These are phyloP conservation scores for Notholithocarpus densiflorus DNA, from an alignment of 306 rosid genomes.

Conservation along the genomic window DNA sequence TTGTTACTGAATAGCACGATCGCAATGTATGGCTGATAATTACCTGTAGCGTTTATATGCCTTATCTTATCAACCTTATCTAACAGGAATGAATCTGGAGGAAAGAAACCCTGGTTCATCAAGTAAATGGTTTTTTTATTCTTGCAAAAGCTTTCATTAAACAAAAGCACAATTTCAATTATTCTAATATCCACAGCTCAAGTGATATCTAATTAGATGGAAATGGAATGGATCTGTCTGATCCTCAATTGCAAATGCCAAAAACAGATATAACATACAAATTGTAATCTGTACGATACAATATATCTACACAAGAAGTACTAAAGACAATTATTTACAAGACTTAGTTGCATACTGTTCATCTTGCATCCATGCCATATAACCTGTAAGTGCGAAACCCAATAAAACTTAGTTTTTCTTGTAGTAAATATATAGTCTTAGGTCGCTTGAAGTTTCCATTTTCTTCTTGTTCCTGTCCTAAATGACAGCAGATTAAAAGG, in stretches of 20 bases:
- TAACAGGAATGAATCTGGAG: slow-evolving; percentile 78
- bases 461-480: neutral
- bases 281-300: too few relatives aligned
- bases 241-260: too few relatives aligned
- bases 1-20: neutral
- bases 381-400: neutral
- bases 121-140: slow-evolving; percentile 98
- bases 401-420: neutral
- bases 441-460: too few relatives aligned
- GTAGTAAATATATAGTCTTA: too few relatives aligned
- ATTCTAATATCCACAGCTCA: neutral
- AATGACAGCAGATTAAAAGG: neutral
- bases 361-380: neutral
- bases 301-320: neutral
- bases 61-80: slow-evolving; percentile 76
- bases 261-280: too few relatives aligned
- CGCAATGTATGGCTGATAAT: neutral
- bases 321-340: neutral
- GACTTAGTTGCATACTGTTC: neutral
- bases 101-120: slow-evolving; percentile 75
- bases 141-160: slow-evolving; percentile 75
- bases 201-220: neutral
- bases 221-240: neutral
- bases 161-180: slow-evolving; percentile 10
- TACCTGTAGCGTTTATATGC: slow-evolving; percentile 84